Conservation (phyloP, 768 basidiomycete genomes). For the Pholiota microspora region DNA sequence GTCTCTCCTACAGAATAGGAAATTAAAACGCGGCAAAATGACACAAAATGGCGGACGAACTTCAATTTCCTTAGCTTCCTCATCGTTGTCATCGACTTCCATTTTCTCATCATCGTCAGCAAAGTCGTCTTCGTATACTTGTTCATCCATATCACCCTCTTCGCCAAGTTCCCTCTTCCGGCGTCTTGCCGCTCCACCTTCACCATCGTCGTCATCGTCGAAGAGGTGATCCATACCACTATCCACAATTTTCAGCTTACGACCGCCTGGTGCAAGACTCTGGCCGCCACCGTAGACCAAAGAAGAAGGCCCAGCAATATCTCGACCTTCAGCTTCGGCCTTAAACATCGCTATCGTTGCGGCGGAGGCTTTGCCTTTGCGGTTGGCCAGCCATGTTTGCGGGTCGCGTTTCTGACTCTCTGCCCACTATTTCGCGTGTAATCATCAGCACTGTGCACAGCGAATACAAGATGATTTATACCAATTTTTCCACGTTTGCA, state of each 20-base stretch:
- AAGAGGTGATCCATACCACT: slow-evolving; percentile 59
- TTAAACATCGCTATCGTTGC: slow-evolving; percentile 71
- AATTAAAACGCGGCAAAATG: not conserved
- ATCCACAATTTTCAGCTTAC: slow-evolving; percentile 66
- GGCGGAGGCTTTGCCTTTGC: slow-evolving; percentile 57
- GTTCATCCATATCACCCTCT: slow-evolving; percentile 82
- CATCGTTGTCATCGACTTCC: slow-evolving; percentile 72
- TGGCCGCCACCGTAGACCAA: slow-evolving; percentile 48
- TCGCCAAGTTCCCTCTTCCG: slow-evolving; percentile 61
- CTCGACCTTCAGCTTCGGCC: slow-evolving; percentile 51
- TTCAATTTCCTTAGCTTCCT: slow-evolving; percentile 83
- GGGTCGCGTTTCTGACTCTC: slow-evolving; percentile 75
- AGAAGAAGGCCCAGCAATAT: slow-evolving; percentile 38
- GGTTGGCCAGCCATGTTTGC: slow-evolving; percentile 66
- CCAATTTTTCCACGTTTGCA: slow-evolving; percentile 68
- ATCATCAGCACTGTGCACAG: slow-evolving; percentile 20
- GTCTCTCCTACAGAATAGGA: slow-evolving; percentile 57
- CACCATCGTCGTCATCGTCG: slow-evolving; percentile 66
- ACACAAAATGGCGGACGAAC: slow-evolving; percentile 33
- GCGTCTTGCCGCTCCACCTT: slow-evolving; percentile 34
- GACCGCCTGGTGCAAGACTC: slow-evolving; percentile 69
- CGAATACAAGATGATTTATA: slow-evolving; percentile 23
- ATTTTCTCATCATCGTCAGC: slow-evolving; percentile 86
- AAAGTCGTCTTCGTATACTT: slow-evolving; percentile 80
- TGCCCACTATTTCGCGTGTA: slow-evolving; percentile 34